These are phyloP conservation scores for Pelargonium nanum DNA, from an alignment of 345 rosid species.

Conservation along the genomic window DNA sequence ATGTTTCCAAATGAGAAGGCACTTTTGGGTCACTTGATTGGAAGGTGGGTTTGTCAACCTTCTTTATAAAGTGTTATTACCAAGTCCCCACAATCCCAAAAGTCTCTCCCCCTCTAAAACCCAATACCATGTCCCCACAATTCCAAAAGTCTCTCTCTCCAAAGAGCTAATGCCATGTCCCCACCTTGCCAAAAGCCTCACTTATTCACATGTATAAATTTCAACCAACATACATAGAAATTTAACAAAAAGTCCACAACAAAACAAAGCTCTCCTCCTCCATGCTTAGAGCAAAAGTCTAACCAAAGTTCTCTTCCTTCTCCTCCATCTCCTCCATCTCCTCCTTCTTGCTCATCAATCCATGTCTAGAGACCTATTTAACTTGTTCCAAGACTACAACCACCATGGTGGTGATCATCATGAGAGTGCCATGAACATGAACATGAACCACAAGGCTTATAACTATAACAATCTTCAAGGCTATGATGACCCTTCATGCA, in stretches of 20 bases:
- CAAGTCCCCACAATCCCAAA: slow-evolving; percentile 27
- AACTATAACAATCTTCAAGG: too few species aligned
- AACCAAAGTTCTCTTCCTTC: slow-evolving; percentile 8
- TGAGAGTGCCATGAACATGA: neutral
- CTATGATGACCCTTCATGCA: slow-evolving; percentile 28
- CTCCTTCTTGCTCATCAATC: slow-evolving; percentile 17
- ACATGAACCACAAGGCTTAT: neutral
- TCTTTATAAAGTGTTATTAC: slow-evolving; percentile 18
- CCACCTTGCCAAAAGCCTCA: slow-evolving; percentile 20
- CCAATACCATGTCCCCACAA: slow-evolving; percentile 9
- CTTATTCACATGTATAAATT: slow-evolving; percentile 7
- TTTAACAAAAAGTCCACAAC: slow-evolving; percentile 10
- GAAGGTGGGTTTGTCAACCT: slow-evolving; percentile 42
- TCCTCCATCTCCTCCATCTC: neutral
- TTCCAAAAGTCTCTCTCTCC: slow-evolving; percentile 10
- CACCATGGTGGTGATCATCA: slow-evolving; percentile 6
- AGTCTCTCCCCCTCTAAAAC: slow-evolving; percentile 10
- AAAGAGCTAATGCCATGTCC: slow-evolving; percentile 18
- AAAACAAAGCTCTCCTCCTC: slow-evolving; percentile 3
- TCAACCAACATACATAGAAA: slow-evolving; percentile 10
- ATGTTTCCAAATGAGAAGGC: slow-evolving; percentile 49
- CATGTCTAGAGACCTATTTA: slow-evolving; percentile 63
- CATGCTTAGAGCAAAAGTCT: slow-evolving; percentile 12
- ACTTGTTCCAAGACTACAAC: slow-evolving; percentile 20
- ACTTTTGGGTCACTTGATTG: slow-evolving; percentile 22